Conservation (phyloP, 441 rosid species). For the Syzygium malaccense region DNA sequence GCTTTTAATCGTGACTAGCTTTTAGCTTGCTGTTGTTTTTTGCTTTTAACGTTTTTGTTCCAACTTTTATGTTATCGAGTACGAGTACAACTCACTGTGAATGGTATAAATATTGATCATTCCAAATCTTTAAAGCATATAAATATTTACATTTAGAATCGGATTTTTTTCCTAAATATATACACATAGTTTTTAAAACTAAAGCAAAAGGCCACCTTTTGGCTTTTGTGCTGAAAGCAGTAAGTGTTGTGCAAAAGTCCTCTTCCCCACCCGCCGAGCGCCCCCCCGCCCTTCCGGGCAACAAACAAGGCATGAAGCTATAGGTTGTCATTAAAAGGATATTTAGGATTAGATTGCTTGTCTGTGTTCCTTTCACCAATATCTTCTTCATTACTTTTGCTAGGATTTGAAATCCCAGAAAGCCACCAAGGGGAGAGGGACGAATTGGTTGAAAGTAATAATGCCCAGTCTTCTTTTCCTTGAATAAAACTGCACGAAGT, state of each 20-base stretch:
- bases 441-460: not conserved
- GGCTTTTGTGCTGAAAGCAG: not conserved
- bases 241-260: not conserved
- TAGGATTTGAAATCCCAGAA: not conserved
- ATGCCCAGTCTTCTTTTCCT: too few relatives aligned
- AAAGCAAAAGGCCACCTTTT: not conserved
- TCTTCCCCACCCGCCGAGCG: too few relatives aligned
- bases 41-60: not conserved
- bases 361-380: not conserved
- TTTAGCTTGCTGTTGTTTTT: not conserved
- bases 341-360: not conserved
- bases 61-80: not conserved
- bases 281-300: not conserved
- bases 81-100: not conserved
- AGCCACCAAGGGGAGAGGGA: not conserved
- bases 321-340: not conserved
- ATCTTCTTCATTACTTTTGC: not conserved
- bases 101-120: not conserved
- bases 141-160: not conserved
- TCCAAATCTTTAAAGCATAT: not conserved
- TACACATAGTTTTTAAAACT: not conserved
- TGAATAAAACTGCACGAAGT: too few relatives aligned
- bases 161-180: not conserved
- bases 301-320: not conserved
- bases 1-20: not conserved